Conservation (phyloP, 225 moss, liverwort and hornwort genomes). For the Ulota crispa region DNA sequence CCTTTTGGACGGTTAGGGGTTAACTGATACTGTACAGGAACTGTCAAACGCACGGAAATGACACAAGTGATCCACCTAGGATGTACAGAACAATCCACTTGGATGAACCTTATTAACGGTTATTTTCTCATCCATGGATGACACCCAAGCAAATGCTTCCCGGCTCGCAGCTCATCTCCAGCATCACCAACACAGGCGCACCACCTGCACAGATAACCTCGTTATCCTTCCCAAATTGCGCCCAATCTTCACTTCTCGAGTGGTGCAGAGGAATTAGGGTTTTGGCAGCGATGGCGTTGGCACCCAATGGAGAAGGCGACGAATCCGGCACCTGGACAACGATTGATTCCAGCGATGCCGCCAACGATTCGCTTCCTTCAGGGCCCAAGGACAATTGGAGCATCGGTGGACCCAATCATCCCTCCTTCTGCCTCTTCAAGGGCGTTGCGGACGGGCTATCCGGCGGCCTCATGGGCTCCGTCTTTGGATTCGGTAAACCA, state of each 20-base stretch:
- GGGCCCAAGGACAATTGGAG: not conserved
- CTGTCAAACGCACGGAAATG: no score
- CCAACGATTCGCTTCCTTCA: constrained; percentile 8
- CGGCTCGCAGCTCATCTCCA: not conserved
- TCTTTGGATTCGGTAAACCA: constrained; percentile 82
- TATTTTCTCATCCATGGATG: constrained; percentile 1
- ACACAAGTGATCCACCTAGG: not conserved
- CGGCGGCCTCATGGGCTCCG: constrained; percentile 91
- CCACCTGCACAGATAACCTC: not conserved
- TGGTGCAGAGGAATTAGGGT: not conserved
- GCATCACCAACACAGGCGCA: not conserved
- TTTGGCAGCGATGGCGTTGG: constrained; percentile 47
- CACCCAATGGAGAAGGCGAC: constrained; percentile 29
- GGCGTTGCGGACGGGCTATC: constrained; percentile 59
- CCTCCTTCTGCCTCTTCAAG: constrained; percentile 59
- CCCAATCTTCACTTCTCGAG: not conserved
- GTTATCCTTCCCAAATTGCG: not conserved
- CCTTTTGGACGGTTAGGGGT: no score
- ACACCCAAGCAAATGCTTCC: not conserved
- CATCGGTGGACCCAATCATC: constrained; percentile 39
- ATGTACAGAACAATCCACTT: not conserved
- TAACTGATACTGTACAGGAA: no score
- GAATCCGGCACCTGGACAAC: constrained; percentile 11
- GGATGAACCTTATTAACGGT: not conserved
- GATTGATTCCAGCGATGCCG: not conserved